These are phyloP conservation scores for Solanum piurae DNA, from an alignment of 257 asterid species.

Conservation along the genomic window DNA sequence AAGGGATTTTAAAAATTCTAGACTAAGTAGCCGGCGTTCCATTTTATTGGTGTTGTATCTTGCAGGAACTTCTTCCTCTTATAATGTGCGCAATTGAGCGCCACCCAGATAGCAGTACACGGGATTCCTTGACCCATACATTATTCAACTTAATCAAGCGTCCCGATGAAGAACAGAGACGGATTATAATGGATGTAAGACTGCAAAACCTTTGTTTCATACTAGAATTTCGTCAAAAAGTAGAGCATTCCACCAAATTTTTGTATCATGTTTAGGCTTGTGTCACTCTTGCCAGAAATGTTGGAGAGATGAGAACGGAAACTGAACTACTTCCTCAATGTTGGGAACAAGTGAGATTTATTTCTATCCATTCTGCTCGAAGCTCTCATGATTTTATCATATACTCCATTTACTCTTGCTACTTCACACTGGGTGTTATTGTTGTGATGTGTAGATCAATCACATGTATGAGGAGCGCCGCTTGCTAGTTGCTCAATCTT, in stretches of 20 bases:
- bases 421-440: background rate
- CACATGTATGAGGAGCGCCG: conserved; percentile 99
- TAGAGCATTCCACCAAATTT: conserved; percentile 5
- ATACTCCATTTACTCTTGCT: background rate
- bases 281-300: conserved; percentile 87
- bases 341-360: conserved; percentile 89
- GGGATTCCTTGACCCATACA: conserved; percentile 98
- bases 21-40: background rate
- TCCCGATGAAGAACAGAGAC: conserved; percentile 97
- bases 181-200: conserved; percentile 93
- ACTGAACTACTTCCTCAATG: conserved; percentile 98
- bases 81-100: conserved; percentile 99
- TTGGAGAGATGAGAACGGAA: conserved; percentile 93
- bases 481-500: conserved; percentile 97
- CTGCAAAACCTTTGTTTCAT: conserved; percentile 5
- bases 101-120: conserved; percentile 74
- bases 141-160: conserved; percentile 96
- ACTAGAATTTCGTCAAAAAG: background rate
- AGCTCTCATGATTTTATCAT: background rate
- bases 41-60: conserved; percentile 1
- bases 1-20: background rate
- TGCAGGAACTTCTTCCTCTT: conserved; percentile 95
- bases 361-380: background rate
- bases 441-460: conserved; percentile 56
- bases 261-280: conserved; percentile 61